Evolutionary conservation across 2,329 filamentous ascomycete species (phyloP), one percentile per base, ranked within the genome.

Genomic region (Nigrospora osmanthi): DNA sequence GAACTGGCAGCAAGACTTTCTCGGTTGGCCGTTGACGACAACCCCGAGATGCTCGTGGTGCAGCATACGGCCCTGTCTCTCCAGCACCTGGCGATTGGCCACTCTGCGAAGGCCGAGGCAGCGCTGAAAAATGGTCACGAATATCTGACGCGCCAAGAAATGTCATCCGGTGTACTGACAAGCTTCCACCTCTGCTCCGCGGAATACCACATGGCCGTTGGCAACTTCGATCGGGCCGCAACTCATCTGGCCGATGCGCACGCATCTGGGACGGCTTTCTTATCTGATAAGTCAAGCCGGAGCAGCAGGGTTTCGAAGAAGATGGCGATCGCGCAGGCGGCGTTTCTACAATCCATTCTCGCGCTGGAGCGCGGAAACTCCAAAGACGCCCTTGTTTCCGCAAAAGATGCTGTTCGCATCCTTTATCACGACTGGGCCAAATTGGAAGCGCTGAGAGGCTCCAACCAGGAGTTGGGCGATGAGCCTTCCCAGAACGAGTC

Each of bases 131-230:
- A 75, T 44, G 80, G 81, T 3, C 74, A 81, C 49, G 62, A 67
- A 16, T 71, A 75, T 42, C 52, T 73, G 15, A 51, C 69, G 10
- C 54, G 66, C 42, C 58, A 65, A n/a, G 58, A 66, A n/a, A 56
- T 63, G 3, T 64, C 68, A 3, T 59, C 59, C 12, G 67, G 72
- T 15, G 61, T 69, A 6, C 51, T 71, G 16, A 71, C 70, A 11
- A 63, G 64, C 14, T 85, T 85, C 60, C 77, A 89, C 51, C 66
- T 95, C 7, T 79, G 81, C 0, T 81, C 83, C 49, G 82, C 86
- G 1, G 87, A 95, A 59, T 89, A 89, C 59, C 71, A 83, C 28
- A 68, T 90, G 15, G 76, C 78, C 2, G 75, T 83, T 12, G 85
- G 84, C 11, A 80, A 81, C 41, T 66, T 78, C 14, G 73, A 81